Evolutionary conservation across 495 filamentous ascomycete genomes (phyloP).

Genomic region (Hyaloscypha variabilis): DNA sequence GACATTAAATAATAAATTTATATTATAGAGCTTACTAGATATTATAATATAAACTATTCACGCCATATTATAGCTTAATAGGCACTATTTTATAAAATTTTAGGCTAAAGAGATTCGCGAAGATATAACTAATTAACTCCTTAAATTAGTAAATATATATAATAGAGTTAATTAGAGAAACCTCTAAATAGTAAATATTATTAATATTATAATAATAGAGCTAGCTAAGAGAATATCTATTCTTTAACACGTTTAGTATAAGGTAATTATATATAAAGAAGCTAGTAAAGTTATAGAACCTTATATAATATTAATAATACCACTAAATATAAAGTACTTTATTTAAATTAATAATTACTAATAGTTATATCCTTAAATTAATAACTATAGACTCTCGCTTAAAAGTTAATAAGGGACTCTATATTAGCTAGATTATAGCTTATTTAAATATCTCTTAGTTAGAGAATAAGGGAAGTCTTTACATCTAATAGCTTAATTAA

Average conservation of each 20-base stretch:
- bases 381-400: slow-evolving; percentile 35
- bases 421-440: slow-evolving; percentile 48
- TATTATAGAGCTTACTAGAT: too few species aligned
- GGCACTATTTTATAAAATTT: slow-evolving; percentile 12
- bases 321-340: slow-evolving; percentile 55
- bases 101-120: slow-evolving; percentile 23
- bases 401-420: slow-evolving; percentile 24
- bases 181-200: slow-evolving; percentile 35
- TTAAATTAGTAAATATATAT: slow-evolving; percentile 42
- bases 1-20: too few species aligned
- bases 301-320: slow-evolving; percentile 55
- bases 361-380: slow-evolving; percentile 49
- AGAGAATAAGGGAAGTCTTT: too few species aligned
- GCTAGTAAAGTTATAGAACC: slow-evolving; percentile 59
- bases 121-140: slow-evolving; percentile 36
- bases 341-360: slow-evolving; percentile 60
- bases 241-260: slow-evolving; percentile 68
- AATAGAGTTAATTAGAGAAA: slow-evolving; percentile 36
- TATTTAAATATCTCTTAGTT: slow-evolving; percentile 51
- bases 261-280: slow-evolving; percentile 58
- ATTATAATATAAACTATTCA: slow-evolving; percentile 16
- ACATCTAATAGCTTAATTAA: too few species aligned
- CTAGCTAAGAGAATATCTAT: slow-evolving; percentile 69
- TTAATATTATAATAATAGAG: slow-evolving; percentile 66
- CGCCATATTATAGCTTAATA: slow-evolving; percentile 7